A percentile compares a stretch with the other conserved stretches of the same genome.
Conservation (phyloP, 2,329 filamentous ascomycete species). For the Venturia oleaginea region DNA sequence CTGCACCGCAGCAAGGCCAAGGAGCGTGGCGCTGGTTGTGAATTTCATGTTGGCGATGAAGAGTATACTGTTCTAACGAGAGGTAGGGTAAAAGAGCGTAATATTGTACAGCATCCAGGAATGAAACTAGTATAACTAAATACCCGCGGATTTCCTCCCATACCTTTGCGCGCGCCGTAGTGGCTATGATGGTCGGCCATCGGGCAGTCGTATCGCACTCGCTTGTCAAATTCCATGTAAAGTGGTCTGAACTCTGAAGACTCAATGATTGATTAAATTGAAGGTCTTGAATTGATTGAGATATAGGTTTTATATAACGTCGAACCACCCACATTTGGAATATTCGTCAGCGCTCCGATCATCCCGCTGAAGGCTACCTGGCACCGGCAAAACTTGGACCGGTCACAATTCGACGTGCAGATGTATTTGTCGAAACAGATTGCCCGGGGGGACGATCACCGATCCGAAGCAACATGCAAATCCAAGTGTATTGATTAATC, state of each 20-base stretch:
- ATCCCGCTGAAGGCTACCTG: background rate
- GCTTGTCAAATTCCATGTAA: background rate
- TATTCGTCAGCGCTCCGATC: background rate
- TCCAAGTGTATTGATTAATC: too few species aligned
- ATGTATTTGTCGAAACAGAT: background rate
- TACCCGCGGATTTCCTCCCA: background rate
- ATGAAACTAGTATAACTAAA: background rate
- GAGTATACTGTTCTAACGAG: too few species aligned
- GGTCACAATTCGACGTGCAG: background rate
- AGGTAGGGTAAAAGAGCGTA: background rate
- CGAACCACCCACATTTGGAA: background rate
- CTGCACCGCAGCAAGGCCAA: conserved; percentile 9
- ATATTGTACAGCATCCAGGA: background rate
- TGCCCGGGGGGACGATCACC: background rate
- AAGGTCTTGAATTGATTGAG: background rate
- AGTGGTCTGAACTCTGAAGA: background rate
- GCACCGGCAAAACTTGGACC: background rate
- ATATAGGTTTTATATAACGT: background rate
- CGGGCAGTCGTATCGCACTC: background rate
- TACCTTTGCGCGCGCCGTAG: background rate
- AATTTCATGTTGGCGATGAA: conserved; percentile 1
- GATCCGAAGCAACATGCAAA: background rate
- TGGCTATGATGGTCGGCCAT: background rate
- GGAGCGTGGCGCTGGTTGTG: background rate
- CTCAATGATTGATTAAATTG: background rate